Base-by-base conservation (phyloP, 2,329 filamentous ascomycete genomes). In the Alternaria hordeiaustralica region DNA sequence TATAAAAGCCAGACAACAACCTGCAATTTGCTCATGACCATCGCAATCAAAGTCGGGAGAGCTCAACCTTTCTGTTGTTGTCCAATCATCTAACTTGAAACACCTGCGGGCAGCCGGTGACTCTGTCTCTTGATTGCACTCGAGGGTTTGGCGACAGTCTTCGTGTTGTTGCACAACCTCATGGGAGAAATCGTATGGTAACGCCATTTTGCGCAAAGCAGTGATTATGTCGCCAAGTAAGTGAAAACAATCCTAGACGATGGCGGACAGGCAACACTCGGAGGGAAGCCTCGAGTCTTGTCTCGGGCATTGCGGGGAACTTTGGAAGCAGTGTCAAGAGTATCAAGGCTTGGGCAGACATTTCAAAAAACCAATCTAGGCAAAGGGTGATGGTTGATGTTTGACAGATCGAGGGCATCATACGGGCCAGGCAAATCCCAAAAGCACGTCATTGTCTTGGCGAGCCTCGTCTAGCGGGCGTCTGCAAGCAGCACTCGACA, bases 391-490 rank as follows among this genome's bases (percentile, higher is more conserved):
- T 23, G 8, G 33, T 36, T 51, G 28, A 36, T 26, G n/a, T 20
- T 45, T 43, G 25, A 28, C 12, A 28, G 8, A 41, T 41, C 36
- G 20, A 36, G 33, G 49, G 43, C 10, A 25, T 25, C 36, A 25
- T 53, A 61, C 41, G 12, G 10, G 36, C 49, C 21, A 51, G 61
- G 59, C 54, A 44, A 55, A 55, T 57, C 33, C 58, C 25, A 57
- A 20, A 62, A 73, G 71, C 72, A 74, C 75, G 75, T 75, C 74
- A 74, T 77, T 55, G 72, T 72, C 55, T 54, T 62, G 49, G 58
- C 53, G 50, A 66, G 66, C 66, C 65, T 65, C 63, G 63, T 67
- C 65, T 77, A 75, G 74, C 67, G 75, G 66, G 59, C 51, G 60
- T 59, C 62, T 47, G 59, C 33, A 64, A 70, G 71, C 68, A 71